Base-by-base conservation (phyloP, 208 protist genomes). In the Acanthamoeba culbertsoni region DNA sequence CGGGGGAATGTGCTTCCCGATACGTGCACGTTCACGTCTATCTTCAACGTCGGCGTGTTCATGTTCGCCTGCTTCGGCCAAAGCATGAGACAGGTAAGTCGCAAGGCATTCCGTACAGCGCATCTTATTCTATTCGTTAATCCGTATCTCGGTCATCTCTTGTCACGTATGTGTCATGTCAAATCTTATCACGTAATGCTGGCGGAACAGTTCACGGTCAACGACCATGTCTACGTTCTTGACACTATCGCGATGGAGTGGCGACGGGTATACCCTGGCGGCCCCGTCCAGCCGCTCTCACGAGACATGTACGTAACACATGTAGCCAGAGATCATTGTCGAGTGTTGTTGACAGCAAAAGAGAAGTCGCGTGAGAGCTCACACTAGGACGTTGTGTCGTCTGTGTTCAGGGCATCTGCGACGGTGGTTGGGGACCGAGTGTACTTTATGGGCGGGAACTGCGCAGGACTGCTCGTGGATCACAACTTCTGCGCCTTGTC, bases 11-110 rank as follows among this genome's bases (percentile, higher is more conserved):
- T 62, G 51, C 28, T 86, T 1, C 77, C 77, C 33, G 77, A 86
- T 20, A 62, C 77, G 1, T 86, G 77, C 77, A 86, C 77, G 10
- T 86, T 86, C 37, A 63, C 77, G 3, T 86, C 77, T 7, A 86
- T 86, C 12, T 86, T 86, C 45, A 62, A 31, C 48, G 37, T 86
- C 18, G 46, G 51, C 40, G 7, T 63, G 7, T 86, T 86, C 51
- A 86, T 86, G 77, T 86, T 86, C 35, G 77, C 51, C 28, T 86
- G 77, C 26, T 86, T 86, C 28, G 77, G 77, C 2, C 77, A 86
- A 33, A 86, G 51, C 43, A 62, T 53, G 43, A 31, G 68, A 4
- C 68, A 77, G 68, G 68, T 77, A 26, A n/a, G 40, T 40, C 4
- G n/a, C 16, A 31, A 20, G 37, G 26, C 43, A n/a, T 82, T 26